Percentiles rank a stretch among this genome's conserved stretches.
These are phyloP conservation scores for Vitellaria paradoxa DNA, from an alignment of 179 eudicot genomes.

Conservation along the genomic window DNA sequence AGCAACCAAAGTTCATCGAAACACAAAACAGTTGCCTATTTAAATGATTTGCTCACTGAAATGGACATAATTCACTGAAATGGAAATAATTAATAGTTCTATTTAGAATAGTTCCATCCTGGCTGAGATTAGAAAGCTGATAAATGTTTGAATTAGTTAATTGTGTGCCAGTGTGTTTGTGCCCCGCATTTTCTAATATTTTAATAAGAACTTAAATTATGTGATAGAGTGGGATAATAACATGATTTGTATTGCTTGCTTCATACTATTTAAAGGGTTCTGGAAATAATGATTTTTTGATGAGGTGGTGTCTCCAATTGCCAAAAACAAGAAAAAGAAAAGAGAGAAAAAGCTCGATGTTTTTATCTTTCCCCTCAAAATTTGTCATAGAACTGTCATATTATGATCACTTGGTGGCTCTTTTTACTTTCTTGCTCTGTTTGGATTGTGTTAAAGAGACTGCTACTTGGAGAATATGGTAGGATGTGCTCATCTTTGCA, in stretches of 20 bases:
- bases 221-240: not conserved
- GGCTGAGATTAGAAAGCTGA: not conserved
- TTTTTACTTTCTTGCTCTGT: not conserved
- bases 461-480: not conserved
- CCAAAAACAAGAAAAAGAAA: not conserved
- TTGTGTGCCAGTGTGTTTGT: not conserved
- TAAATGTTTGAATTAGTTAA: slow-evolving; percentile 2
- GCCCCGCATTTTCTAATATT: not conserved
- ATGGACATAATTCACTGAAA: not conserved
- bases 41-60: not conserved
- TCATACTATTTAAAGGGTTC: not conserved
- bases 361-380: not conserved
- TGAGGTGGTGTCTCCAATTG: not conserved
- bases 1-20: not conserved
- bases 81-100: not conserved
- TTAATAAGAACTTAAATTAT: not conserved
- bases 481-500: not conserved
- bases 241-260: not conserved
- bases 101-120: not conserved
- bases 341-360: not conserved
- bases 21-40: not conserved
- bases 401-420: not conserved
- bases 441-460: not conserved
- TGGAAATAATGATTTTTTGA: not conserved
- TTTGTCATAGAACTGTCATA: not conserved